Evolutionary conservation across 805 yeast species (phyloP).

Genomic region (Metschnikowia similis): DNA sequence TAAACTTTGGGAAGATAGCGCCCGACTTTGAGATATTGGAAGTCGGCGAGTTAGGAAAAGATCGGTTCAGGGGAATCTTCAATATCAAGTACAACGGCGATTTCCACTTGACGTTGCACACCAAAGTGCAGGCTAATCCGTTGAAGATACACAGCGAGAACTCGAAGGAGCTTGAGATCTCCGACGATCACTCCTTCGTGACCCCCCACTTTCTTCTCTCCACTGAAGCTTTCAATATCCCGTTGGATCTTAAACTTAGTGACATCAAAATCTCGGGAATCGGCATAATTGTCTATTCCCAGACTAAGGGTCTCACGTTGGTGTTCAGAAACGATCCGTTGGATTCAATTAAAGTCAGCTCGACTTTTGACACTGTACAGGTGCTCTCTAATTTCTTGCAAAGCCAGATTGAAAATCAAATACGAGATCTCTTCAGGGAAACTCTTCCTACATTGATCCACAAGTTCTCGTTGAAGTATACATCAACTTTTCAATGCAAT

Average conservation of each 20-base stretch:
- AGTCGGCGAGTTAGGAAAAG: slow-evolving; percentile 74
- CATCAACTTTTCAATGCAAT: slow-evolving; percentile 17
- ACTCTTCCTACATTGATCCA: slow-evolving; percentile 79
- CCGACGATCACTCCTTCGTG: slow-evolving; percentile 42
- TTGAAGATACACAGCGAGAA: slow-evolving; percentile 59
- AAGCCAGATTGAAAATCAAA: slow-evolving; percentile 75
- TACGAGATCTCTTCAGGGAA: slow-evolving; percentile 76
- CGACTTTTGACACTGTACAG: slow-evolving; percentile 82
- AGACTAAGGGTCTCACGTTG: slow-evolving; percentile 76
- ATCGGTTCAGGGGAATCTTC: slow-evolving; percentile 77
- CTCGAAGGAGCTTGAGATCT: slow-evolving; percentile 32
- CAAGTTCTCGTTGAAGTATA: slow-evolving; percentile 61
- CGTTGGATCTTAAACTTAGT: slow-evolving; percentile 69
- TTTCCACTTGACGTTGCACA: slow-evolving; percentile 67
- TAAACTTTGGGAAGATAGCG: slow-evolving; percentile 68
- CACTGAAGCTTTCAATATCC: slow-evolving; percentile 67
- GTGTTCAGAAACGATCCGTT: slow-evolving; percentile 89
- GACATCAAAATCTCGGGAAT: slow-evolving; percentile 74
- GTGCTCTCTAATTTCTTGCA: slow-evolving; percentile 82
- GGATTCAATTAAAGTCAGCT: slow-evolving; percentile 74
- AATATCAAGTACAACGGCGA: slow-evolving; percentile 73
- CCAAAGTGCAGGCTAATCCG: slow-evolving; percentile 82
- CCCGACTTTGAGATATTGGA: slow-evolving; percentile 77
- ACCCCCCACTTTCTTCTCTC: slow-evolving; percentile 66
- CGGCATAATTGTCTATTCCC: slow-evolving; percentile 77